These are phyloP conservation scores for Nakaseomyces nivariensis DNA, from an alignment of 1,139 yeast genomes.

Conservation along the genomic window DNA sequence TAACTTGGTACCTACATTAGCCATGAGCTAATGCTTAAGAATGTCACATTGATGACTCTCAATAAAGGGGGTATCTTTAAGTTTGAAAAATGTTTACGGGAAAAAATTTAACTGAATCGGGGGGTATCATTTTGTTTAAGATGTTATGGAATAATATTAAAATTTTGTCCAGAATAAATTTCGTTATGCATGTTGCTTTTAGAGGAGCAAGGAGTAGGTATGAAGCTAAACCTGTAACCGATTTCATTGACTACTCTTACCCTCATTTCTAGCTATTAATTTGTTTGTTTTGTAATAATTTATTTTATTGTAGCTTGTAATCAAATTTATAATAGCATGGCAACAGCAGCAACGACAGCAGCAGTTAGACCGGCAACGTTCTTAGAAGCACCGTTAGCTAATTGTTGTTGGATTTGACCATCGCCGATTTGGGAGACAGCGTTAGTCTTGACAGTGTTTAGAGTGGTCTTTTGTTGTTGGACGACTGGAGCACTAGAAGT, in stretches of 20 bases:
- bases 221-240: neutral
- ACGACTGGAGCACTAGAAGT: neutral
- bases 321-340: constrained; percentile 1
- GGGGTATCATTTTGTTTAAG: neutral
- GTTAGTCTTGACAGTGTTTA: constrained; percentile 23
- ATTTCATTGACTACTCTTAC: too few relatives aligned
- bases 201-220: neutral
- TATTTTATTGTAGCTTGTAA: too few relatives aligned
- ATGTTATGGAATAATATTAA: neutral
- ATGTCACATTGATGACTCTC: too few relatives aligned
- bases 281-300: too few relatives aligned
- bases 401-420: constrained; percentile 30
- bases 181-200: neutral
- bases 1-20: too few relatives aligned
- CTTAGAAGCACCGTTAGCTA: constrained; percentile 26
- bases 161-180: neutral
- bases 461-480: constrained; percentile 10
- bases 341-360: constrained; percentile 2
- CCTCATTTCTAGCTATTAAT: too few relatives aligned
- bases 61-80: too few relatives aligned
- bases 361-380: constrained; percentile 23
- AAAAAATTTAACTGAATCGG: neutral
- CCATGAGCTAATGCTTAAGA: too few relatives aligned
- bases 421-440: constrained; percentile 42
- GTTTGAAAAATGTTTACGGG: neutral